phyloP scores from a whole-genome alignment of 768 basidiomycete genomes.

The Leccinum olivaceopallidum region DNA sequence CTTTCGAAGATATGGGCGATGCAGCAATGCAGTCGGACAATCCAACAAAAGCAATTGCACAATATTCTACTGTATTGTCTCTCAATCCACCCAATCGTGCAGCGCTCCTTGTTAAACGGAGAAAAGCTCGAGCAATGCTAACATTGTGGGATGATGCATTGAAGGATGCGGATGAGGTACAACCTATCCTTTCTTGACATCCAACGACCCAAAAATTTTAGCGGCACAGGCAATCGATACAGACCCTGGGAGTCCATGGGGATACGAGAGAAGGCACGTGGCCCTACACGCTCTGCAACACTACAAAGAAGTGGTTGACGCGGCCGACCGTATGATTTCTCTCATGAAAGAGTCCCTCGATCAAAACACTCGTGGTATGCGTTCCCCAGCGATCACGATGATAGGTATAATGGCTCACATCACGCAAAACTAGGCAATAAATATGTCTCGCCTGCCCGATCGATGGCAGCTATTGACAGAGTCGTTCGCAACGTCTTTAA shows the following conservation, averaged over 20 bases:
- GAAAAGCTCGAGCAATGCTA: background rate
- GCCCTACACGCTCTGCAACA: background rate
- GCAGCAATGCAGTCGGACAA: background rate
- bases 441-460: background rate
- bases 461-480: background rate
- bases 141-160: background rate
- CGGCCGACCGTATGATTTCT: background rate
- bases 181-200: background rate
- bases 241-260: background rate
- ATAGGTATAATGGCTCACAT: background rate
- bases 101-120: background rate
- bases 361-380: background rate
- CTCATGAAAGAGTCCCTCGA: background rate
- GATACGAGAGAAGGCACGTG: background rate
- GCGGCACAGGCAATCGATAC: background rate
- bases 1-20: background rate
- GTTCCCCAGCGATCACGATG: background rate
- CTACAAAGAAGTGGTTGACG: background rate
- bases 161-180: background rate
- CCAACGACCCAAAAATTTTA: background rate
- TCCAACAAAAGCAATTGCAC: background rate
- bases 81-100: background rate
- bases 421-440: background rate
- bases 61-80: background rate
- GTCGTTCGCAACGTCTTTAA: background rate